Evolutionary conservation across 1,284 basidiomycete species (phyloP).

Genomic region (Leccinum griseonigrum): DNA sequence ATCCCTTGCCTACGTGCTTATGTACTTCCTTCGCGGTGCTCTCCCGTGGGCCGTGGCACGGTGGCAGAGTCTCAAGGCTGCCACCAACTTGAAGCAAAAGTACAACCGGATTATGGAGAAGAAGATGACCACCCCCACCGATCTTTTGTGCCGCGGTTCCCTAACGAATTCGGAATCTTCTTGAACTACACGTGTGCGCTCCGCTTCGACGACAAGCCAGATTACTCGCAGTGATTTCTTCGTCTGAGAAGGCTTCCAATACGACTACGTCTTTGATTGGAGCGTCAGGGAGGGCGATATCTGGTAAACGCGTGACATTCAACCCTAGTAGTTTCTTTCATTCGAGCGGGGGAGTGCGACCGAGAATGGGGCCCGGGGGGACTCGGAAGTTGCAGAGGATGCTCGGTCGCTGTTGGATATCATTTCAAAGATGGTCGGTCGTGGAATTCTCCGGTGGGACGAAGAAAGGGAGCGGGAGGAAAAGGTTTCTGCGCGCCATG

Average conservation of each 20-base stretch:
- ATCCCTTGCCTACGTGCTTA: conserved; percentile 93
- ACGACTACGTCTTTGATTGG: conserved; percentile 99
- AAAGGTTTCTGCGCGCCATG: conserved; percentile 46
- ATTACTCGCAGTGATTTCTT: conserved; percentile 98
- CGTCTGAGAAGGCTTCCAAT: conserved; percentile 95
- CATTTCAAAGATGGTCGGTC: conserved; percentile 39
- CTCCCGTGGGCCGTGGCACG: conserved; percentile 49
- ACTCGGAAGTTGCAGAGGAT: conserved; percentile 43
- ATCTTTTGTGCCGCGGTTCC: conserved; percentile 96
- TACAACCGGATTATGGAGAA: conserved; percentile 99
- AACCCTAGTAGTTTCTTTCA: conserved; percentile 37
- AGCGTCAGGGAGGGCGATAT: conserved; percentile 77
- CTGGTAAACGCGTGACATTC: conserved; percentile 57
- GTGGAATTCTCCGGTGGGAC: conserved; percentile 19
- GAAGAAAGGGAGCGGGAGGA: conserved; percentile 5
- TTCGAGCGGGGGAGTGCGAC: conserved; percentile 52
- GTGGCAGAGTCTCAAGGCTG: conserved; percentile 98
- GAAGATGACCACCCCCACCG: conserved; percentile 98
- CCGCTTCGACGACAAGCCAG: conserved; percentile 97
- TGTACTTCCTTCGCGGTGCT: conserved; percentile 97
- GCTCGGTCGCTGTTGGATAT: conserved; percentile 50
- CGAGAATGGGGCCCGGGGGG: conserved; percentile 57
- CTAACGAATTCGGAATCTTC: conserved; percentile 97
- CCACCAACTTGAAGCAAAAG: conserved; percentile 96
- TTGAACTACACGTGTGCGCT: conserved; percentile 52